Base-by-base conservation (phyloP, 352 stramenopile genomes). In the Globisporangium iwayamae region DNA sequence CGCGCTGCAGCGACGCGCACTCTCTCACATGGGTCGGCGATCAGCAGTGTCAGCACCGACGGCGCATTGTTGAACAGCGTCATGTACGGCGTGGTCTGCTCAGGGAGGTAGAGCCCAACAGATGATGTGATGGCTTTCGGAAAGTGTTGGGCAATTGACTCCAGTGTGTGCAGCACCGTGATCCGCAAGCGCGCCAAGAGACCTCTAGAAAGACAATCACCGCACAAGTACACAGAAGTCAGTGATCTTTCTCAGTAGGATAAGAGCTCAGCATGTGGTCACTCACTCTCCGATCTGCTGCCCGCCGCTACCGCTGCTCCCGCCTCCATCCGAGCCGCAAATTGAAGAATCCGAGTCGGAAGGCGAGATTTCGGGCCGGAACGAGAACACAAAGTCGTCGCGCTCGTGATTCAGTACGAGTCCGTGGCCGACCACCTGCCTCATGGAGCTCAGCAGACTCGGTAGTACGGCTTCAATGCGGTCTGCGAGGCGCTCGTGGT, bases 81-180 rank as follows among this genome's bases (percentile, higher is more conserved):
- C 85, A 96, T 91, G 67, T 79, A 93, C 50, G 85, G 80, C 16
- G 83, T 90, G 0, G 75, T 89, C 59, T 90, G 85, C 58, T 94
- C 85, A 0, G 87, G 85, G n/a, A 96, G 58, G 60, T 96, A 96
- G 1, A 92, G 66, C 3, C 80, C 84, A 60, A 96, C 76, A 3
- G 77, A 89, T n/a, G 79, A 90, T 9, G 85, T 93, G 55, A 96
- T 83, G 16, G 76, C 41, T 30, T 86, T 81, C 0, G 87, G 82
- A 57, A 90, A 92, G 30, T 81, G 70, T 45, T 88, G 71, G 1
- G 83, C 75, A 54, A 96, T 85, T 11, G 73, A 70, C 65, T 94
- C 85, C 1, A 96, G 69, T 10, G 83, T 85, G 41, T 79, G 77
- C 38, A 96, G 51, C 32, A 94, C 85, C 0, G 79, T 89, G 50